Conservation (phyloP, 2,329 filamentous ascomycete species). For the Colletotrichum cuscutae region DNA sequence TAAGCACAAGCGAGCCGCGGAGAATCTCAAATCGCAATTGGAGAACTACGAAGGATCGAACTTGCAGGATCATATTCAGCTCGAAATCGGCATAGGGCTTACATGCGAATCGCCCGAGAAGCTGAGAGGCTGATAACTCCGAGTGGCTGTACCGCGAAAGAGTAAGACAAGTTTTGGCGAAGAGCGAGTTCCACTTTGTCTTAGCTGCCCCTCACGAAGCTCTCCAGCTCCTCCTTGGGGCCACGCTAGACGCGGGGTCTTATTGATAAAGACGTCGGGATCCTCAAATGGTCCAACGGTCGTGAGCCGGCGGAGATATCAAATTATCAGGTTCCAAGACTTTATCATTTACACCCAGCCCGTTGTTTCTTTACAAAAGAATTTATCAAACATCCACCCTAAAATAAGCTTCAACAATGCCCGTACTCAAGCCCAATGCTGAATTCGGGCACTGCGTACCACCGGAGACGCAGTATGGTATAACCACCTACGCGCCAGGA, state of each 20-base stretch:
- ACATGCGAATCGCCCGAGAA: background rate
- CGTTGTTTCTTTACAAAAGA: background rate
- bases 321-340: no score
- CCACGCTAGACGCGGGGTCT: background rate
- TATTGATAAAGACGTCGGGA: background rate
- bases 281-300: background rate
- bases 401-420: constrained; percentile 40
- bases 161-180: background rate
- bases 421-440: constrained; percentile 49
- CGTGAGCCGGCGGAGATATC: background rate
- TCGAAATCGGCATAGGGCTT: background rate
- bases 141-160: background rate
- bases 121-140: background rate
- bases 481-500: constrained; percentile 56
- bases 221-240: no score
- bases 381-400: background rate
- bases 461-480: constrained; percentile 57
- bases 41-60: background rate
- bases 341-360: background rate
- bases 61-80: background rate
- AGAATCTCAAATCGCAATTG: background rate
- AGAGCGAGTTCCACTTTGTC: background rate
- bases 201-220: background rate
- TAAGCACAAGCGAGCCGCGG: background rate
- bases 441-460: constrained; percentile 57